Evolutionary conservation across 805 yeast genomes (phyloP), one percentile per base, ranked within the genome.

Genomic region (Candida maesae): DNA sequence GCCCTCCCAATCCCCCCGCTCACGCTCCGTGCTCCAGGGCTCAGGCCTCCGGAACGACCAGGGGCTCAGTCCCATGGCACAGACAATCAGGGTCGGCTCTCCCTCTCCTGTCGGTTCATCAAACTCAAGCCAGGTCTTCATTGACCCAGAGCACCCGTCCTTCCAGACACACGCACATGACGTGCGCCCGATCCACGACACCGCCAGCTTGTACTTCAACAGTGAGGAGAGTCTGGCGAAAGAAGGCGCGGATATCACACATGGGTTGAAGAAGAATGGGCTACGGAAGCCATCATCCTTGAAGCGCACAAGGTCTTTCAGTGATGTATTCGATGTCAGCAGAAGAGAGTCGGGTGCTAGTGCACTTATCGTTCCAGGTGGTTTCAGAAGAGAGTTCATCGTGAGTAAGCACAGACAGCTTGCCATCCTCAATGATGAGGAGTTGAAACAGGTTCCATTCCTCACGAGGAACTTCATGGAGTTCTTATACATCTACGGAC

Each of bases 401-500:
- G 60, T 74, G 3, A 66, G 67, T 28, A 66, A 67, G 39, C 58
- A 61, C 6, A 37, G 52, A 28, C 48, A 50, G 35, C 36, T 39
- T n/a, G 50, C 53, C 11, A 42, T 49, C 4, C 23, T 50, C 15
- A 46, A 51, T 21, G 54, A 54, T 18, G 60, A 56, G 30, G 59
- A 58, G 15, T 38, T 59, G 30, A 61, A 61, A 6, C 51, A 62
- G 34, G 64, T 68, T 3, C 74, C 79, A 9, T 70, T 79, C 42
- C 59, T 84, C 29, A 79, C 95, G 1, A 73, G 78, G 44, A 85
- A 84, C 59, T 85, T 85, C 49, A 68, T 84, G 51, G 93, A 85
- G 59, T 85, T 85, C 55, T 65, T 85, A 34, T 79, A 84, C 47
- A 71, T 85, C 7, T 85, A 85, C 60, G 95, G 95, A 6, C 91